A percentile compares a stretch with the other conserved stretches of the same genome.
phyloP scores from a whole-genome alignment of 805 yeast species.

The Sugiyamaella valdiviana region DNA sequence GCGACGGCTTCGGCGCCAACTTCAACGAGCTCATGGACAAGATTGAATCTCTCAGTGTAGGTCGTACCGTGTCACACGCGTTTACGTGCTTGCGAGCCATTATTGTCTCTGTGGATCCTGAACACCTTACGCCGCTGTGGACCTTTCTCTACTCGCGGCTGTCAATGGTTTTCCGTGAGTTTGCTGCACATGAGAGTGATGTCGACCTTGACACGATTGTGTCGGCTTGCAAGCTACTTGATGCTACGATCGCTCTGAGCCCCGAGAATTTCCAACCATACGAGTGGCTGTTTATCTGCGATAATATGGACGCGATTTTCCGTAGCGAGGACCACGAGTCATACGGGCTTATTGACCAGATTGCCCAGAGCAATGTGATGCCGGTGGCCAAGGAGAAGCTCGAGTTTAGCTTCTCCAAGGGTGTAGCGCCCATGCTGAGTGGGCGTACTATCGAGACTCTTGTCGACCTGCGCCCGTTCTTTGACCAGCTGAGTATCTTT shows the following conservation, averaged over 20 bases:
- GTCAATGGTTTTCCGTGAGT: slow-evolving; percentile 43
- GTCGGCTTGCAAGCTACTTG: slow-evolving; percentile 71
- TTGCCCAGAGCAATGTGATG: slow-evolving; percentile 25
- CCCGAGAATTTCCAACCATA: slow-evolving; percentile 69
- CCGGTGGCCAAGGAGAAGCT: slow-evolving; percentile 16
- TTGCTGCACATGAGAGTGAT: slow-evolving; percentile 2
- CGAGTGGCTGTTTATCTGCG: slow-evolving; percentile 83
- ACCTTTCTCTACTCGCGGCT: slow-evolving; percentile 55
- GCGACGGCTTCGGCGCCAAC: slow-evolving; percentile 47
- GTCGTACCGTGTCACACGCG: slow-evolving; percentile 35
- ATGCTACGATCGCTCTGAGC: slow-evolving; percentile 58
- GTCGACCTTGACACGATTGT: slow-evolving; percentile 25
- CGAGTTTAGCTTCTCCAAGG: slow-evolving; percentile 18
- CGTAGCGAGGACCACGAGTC: slow-evolving; percentile 29
- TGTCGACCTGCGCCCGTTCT: slow-evolving; percentile 52
- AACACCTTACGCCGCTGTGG: slow-evolving; percentile 68
- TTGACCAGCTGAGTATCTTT: slow-evolving; percentile 56
- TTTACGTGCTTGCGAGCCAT: slow-evolving; percentile 60
- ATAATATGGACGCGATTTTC: slow-evolving; percentile 53
- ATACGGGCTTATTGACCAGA: slow-evolving; percentile 44
- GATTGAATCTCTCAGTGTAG: slow-evolving; percentile 40
- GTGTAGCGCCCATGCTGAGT: slow-evolving; percentile 37
- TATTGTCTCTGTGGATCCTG: slow-evolving; percentile 52
- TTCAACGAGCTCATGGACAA: slow-evolving; percentile 44
- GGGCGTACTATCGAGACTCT: slow-evolving; percentile 36